Evolutionary conservation across 2,329 filamentous ascomycete genomes (phyloP).

Genomic region (Sporothrix globosa): DNA sequence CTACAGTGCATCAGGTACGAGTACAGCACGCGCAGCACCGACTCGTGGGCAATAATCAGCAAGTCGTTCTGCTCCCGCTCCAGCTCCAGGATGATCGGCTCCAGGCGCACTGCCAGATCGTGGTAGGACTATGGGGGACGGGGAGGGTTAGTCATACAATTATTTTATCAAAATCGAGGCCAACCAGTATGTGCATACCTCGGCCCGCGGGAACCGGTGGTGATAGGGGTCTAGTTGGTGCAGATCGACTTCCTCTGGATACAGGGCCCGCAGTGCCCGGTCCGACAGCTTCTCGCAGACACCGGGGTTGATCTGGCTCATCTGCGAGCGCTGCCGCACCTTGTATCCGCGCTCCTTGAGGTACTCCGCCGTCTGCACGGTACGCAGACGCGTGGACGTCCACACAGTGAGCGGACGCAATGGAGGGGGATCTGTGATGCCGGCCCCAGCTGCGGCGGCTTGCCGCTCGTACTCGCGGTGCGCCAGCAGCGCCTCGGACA

Average conservation of each 20-base stretch:
- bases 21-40: slow-evolving; percentile 93
- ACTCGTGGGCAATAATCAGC: slow-evolving; percentile 98
- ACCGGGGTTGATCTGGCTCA: slow-evolving; percentile 96
- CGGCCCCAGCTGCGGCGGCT: slow-evolving; percentile 68
- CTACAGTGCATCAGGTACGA: slow-evolving; percentile 99
- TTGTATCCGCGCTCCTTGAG: slow-evolving; percentile 80
- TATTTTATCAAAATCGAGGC: too few species aligned
- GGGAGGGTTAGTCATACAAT: background rate
- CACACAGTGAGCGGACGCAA: slow-evolving; percentile 78
- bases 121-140: slow-evolving; percentile 76
- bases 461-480: slow-evolving; percentile 83
- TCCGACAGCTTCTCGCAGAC: slow-evolving; percentile 95
- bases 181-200: slow-evolving; percentile 58
- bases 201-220: slow-evolving; percentile 90
- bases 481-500: slow-evolving; percentile 79
- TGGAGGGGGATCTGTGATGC: slow-evolving; percentile 63
- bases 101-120: slow-evolving; percentile 93
- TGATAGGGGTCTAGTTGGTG: slow-evolving; percentile 96
- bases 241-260: slow-evolving; percentile 88
- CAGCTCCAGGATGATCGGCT: slow-evolving; percentile 95
- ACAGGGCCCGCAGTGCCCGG: slow-evolving; percentile 74
- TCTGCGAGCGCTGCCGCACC: slow-evolving; percentile 88
- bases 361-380: slow-evolving; percentile 84
- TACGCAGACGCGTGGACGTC: slow-evolving; percentile 90
- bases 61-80: slow-evolving; percentile 96